Evolutionary conservation across 2,329 filamentous ascomycete species (phyloP).

Genomic region (Colletotrichum liaoningense): DNA sequence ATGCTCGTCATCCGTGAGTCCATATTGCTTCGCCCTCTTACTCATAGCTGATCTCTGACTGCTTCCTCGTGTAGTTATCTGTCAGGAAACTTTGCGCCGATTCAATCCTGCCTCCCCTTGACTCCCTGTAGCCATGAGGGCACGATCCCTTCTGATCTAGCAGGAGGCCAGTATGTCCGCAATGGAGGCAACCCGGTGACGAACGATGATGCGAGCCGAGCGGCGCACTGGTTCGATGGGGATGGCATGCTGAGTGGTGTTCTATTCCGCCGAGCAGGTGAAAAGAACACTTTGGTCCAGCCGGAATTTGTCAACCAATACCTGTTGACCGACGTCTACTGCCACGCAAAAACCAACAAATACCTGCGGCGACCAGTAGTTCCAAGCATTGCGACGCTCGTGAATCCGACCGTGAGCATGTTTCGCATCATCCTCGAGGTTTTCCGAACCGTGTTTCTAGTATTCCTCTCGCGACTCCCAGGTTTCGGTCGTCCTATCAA

Average conservation of each 20-base stretch:
- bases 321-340: conserved; percentile 74
- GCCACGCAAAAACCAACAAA: conserved; percentile 61
- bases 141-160: conserved; percentile 71
- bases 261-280: conserved; percentile 59
- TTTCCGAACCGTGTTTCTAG: conserved; percentile 66
- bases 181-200: conserved; percentile 77
- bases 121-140: conserved; percentile 69
- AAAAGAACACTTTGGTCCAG: conserved; percentile 53
- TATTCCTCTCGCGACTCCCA: conserved; percentile 67
- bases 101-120: conserved; percentile 64
- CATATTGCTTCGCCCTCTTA: too few species aligned
- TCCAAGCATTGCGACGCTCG: conserved; percentile 75
- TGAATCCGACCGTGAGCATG: conserved; percentile 67
- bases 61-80: conserved; percentile 56
- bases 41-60: neutral
- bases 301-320: conserved; percentile 78
- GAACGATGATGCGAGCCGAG: conserved; percentile 69
- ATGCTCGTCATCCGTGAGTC: conserved; percentile 23
- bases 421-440: conserved; percentile 62
- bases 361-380: conserved; percentile 67
- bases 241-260: conserved; percentile 81
- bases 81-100: conserved; percentile 76
- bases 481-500: conserved; percentile 67
- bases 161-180: conserved; percentile 77
- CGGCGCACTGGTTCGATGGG: conserved; percentile 81